These are phyloP conservation scores for Meyerozyma guilliermondii DNA, from an alignment of 1,139 yeast species.

Conservation along the genomic window DNA sequence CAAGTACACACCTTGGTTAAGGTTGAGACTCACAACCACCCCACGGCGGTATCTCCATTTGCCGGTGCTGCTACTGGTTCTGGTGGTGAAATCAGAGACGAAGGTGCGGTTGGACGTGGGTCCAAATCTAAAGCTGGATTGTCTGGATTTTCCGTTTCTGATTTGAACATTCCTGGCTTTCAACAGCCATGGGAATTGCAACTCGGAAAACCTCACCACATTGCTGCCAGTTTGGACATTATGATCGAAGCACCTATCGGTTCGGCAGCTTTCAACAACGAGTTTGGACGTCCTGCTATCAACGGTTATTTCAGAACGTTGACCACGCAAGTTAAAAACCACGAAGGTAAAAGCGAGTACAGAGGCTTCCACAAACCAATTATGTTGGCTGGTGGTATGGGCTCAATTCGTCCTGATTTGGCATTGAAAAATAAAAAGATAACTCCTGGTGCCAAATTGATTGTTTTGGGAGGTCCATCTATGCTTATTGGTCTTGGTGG, in stretches of 20 bases:
- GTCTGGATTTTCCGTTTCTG: slow-evolving; percentile 90
- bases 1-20: slow-evolving; percentile 84
- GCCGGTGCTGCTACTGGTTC: slow-evolving; percentile 99
- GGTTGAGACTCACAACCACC: slow-evolving; percentile 98
- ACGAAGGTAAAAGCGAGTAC: slow-evolving; percentile 61
- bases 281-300: slow-evolving; percentile 97
- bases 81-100: slow-evolving; percentile 99
- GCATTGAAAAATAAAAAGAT: slow-evolving; percentile 84
- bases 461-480: slow-evolving; percentile 97
- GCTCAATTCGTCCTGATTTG: slow-evolving; percentile 89
- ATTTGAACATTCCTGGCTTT: slow-evolving; percentile 77
- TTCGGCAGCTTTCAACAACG: slow-evolving; percentile 97
- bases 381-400: slow-evolving; percentile 99
- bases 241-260: slow-evolving; percentile 98
- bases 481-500: slow-evolving; percentile 99
- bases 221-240: slow-evolving; percentile 88
- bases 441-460: slow-evolving; percentile 87
- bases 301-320: slow-evolving; percentile 95
- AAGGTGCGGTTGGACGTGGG: slow-evolving; percentile 99
- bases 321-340: slow-evolving; percentile 68
- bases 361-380: slow-evolving; percentile 99
- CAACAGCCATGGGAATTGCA: slow-evolving; percentile 91
- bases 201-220: slow-evolving; percentile 88
- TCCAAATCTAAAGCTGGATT: slow-evolving; percentile 96
- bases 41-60: slow-evolving; percentile 98